phyloP scores from a whole-genome alignment of 1,284 basidiomycete genomes.

The Trametes pubescens region DNA sequence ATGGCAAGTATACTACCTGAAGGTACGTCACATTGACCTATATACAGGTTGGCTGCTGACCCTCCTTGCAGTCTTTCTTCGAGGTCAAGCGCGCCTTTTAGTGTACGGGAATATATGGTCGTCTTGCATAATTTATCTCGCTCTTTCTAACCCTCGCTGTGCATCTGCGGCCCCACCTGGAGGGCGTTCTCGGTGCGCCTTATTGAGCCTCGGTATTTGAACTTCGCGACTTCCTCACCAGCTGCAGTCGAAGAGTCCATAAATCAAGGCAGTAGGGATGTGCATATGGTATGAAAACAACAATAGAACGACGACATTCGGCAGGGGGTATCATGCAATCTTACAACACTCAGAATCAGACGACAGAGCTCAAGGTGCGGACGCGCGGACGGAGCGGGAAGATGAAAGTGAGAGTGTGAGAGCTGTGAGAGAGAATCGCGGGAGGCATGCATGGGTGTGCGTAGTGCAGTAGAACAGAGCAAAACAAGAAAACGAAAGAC shows the following conservation, averaged over 20 bases:
- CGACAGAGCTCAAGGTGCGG: background rate
- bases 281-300: slow-evolving; percentile 31
- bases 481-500: slow-evolving; percentile 28
- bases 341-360: slow-evolving; percentile 18
- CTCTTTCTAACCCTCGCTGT: background rate
- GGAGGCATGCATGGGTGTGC: slow-evolving; percentile 12
- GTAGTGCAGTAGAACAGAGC: slow-evolving; percentile 19
- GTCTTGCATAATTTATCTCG: slow-evolving; percentile 32
- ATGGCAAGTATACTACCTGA: slow-evolving; percentile 98
- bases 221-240: background rate
- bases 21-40: slow-evolving; percentile 59
- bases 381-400: slow-evolving; percentile 5
- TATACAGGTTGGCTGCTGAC: slow-evolving; percentile 1
- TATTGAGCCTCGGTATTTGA: background rate
- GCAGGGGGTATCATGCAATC: slow-evolving; percentile 29
- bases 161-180: background rate
- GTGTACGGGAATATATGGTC: slow-evolving; percentile 16
- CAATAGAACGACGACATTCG: slow-evolving; percentile 16
- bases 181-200: too few species aligned
- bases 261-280: slow-evolving; percentile 26
- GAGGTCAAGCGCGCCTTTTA: slow-evolving; percentile 94
- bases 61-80: slow-evolving; percentile 76
- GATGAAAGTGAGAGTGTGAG: slow-evolving; percentile 8
- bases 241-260: background rate
- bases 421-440: too few species aligned